Percentiles rank a stretch among this genome's conserved stretches.
Evolutionary conservation across 805 yeast species (phyloP).

Genomic region (Pichia thaimueangensis): DNA sequence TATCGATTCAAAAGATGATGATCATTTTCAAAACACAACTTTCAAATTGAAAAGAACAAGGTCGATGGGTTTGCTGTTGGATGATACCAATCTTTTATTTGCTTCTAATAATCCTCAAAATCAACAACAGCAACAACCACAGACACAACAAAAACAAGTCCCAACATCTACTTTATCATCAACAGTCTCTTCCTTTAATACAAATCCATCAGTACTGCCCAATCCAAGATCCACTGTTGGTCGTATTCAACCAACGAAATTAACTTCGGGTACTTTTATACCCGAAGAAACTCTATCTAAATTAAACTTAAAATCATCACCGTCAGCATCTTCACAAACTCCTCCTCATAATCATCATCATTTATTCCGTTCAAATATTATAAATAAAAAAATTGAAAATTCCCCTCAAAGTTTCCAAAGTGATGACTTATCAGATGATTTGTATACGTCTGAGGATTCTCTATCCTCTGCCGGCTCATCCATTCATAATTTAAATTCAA

Average conservation of each 20-base stretch:
- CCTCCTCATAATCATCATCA: not conserved
- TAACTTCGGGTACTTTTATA: conserved; percentile 7
- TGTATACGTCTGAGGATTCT: conserved; percentile 26
- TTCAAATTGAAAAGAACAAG: conserved; percentile 76
- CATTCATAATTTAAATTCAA: conserved; percentile 1
- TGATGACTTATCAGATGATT: conserved; percentile 23
- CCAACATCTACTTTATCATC: not conserved
- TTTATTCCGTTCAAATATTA: conserved; percentile 3
- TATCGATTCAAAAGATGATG: conserved; percentile 65
- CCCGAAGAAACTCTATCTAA: conserved; percentile 10
- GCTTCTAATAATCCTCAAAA: not conserved
- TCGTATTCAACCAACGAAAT: conserved; percentile 6
- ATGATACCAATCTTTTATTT: conserved; percentile 40
- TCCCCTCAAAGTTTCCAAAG: conserved; percentile 25
- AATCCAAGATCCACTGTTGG: not conserved
- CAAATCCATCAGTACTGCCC: not conserved
- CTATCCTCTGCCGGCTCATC: conserved; percentile 19
- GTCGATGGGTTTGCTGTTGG: conserved; percentile 68
- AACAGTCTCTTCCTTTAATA: not conserved
- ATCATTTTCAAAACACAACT: conserved; percentile 61
- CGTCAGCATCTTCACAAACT: not conserved
- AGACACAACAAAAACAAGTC: not conserved
- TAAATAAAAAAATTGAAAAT: conserved; percentile 2
- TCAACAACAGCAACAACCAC: not conserved
- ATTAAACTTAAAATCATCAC: conserved; percentile 3